Base-by-base conservation (phyloP, 1,139 yeast genomes). In the Saccharomycopsis phalli region DNA sequence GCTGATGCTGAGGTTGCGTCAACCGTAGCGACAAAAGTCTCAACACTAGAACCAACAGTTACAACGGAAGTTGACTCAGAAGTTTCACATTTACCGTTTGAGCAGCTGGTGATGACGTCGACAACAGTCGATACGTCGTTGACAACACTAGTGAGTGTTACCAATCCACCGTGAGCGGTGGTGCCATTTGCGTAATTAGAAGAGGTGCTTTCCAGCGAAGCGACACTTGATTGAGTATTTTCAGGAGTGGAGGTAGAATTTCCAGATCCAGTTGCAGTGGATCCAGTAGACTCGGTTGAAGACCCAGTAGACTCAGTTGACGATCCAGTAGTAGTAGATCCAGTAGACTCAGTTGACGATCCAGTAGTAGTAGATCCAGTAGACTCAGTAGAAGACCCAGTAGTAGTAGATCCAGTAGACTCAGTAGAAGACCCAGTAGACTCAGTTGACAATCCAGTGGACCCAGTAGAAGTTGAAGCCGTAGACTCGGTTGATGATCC, bases 101-200 rank as follows among this genome's bases (percentile, higher is more conserved):
- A 46, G 58, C 75, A 69, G 40, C 71, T 62, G 45, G 76, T 71
- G 54, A 66, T 55, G 47, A 74, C 68, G 51, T 66, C 53, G 25
- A 54, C 53, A 14, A 44, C 41, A 31, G 59, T 55, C 51, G 19
- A 10, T 4, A 30, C 21, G 6, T 8, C 6, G 20, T 30, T n/a
- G 13, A 29, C 23, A 30, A 13, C n/a, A 13, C 33, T 30, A 13
- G 33, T 30, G 22, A 16, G 21, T 19, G 33, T 30, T 4, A 21
- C 11, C 20, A 30, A 19, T 5, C 20, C 22, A 14, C 21, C 6
- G 4, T 19, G 17, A 16, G 33, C 17, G 11, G 33, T 4, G n/a
- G 13, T 14, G 8, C 33, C 20, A 16, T 14, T n/a, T 4, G 17
- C 33, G 17, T 10, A 3, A 35, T 21, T 16, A 16, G 18, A 23